Evolutionary conservation across 164 flowering plant species (phyloP), one percentile per base, ranked within the genome.

Genomic region (Paratinospora sagittata): DNA sequence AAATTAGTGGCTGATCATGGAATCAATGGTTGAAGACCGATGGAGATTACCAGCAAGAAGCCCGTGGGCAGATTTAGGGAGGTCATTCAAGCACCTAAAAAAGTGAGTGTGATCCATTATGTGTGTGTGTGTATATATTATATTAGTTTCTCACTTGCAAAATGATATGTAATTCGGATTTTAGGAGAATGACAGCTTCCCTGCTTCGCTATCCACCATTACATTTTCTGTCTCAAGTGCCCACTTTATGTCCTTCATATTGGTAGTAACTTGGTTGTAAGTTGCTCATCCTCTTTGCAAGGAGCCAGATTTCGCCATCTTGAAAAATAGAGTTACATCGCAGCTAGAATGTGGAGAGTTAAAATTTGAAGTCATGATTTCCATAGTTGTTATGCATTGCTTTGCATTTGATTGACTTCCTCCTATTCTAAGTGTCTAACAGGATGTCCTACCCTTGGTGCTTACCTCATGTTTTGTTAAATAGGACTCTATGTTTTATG

Each of bases 41-140:
- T 77, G 86, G 98, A 92, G 82, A 83, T 78, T 52, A 92, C 89
- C 70, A 78, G 89, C 84, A 92, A 86, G 81, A 88, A 86, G 84
- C 95, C 93, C 0, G 92, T 90, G 62, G 73, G 85, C 70, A 77
- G 87, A 78, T 85, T 84, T 76, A 85, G 93, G 75, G 93, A 90
- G 76, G 89, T 86, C 16, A 73, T 90, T 73, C 93, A 89, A 80
- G 95, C 69, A 70, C 93, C 92, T 67, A 90, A 90, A 67, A 87
- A 74, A 87, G 94, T 88, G 68, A 74, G 84, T 71, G 23, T 45
- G 12, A 27, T 26, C 41, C 27, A 19, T 27, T 39, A 19, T 30
- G 23, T 64, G 3, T 47, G 19, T 24, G 39, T 43, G n/a, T 27
- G 16, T n/a, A n/a, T n/a, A n/a, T n/a, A n/a, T n/a, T n/a, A n/a